Percentiles rank a stretch among this genome's conserved stretches.
These are phyloP conservation scores for Podila minutissima DNA, from an alignment of 192 early-diverging fungal species.

Conservation along the genomic window DNA sequence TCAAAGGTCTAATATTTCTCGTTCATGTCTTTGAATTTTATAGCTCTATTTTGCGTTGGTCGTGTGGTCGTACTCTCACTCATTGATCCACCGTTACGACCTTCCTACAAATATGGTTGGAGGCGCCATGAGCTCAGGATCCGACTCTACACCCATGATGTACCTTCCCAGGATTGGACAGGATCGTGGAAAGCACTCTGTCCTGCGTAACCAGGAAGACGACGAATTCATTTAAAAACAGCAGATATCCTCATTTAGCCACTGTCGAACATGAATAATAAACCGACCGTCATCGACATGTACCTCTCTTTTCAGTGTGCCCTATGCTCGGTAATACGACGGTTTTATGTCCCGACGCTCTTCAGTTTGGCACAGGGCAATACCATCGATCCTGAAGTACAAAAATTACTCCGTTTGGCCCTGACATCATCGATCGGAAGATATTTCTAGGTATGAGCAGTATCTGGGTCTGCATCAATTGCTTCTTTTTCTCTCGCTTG, in stretches of 20 bases:
- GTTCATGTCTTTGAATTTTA: neutral
- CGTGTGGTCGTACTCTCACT: slow-evolving; percentile 44
- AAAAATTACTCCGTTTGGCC: too few relatives aligned
- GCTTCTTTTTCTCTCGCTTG: neutral
- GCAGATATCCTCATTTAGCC: too few relatives aligned
- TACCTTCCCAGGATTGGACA: slow-evolving; percentile 41
- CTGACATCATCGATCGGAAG: too few relatives aligned
- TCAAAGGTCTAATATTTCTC: neutral
- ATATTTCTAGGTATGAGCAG: slow-evolving; percentile 5
- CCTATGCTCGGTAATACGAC: too few relatives aligned
- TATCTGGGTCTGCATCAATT: too few relatives aligned
- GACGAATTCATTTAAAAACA: slow-evolving; percentile 35
- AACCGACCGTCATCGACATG: neutral
- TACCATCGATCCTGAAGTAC: too few relatives aligned
- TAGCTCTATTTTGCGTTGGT: slow-evolving; percentile 48
- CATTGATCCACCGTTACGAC: slow-evolving; percentile 47
- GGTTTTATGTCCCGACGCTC: too few relatives aligned
- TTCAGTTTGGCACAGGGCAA: too few relatives aligned
- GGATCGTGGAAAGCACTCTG: slow-evolving; percentile 45
- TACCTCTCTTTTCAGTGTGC: neutral
- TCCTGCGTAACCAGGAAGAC: slow-evolving; percentile 41
- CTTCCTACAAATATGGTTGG: slow-evolving; percentile 47
- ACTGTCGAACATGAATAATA: too few relatives aligned
- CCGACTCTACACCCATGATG: slow-evolving; percentile 46
- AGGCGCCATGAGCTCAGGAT: slow-evolving; percentile 35